Evolutionary conservation across 1,139 yeast species (phyloP), one percentile per base, ranked within the genome.

Genomic region (Candida smagusa): DNA sequence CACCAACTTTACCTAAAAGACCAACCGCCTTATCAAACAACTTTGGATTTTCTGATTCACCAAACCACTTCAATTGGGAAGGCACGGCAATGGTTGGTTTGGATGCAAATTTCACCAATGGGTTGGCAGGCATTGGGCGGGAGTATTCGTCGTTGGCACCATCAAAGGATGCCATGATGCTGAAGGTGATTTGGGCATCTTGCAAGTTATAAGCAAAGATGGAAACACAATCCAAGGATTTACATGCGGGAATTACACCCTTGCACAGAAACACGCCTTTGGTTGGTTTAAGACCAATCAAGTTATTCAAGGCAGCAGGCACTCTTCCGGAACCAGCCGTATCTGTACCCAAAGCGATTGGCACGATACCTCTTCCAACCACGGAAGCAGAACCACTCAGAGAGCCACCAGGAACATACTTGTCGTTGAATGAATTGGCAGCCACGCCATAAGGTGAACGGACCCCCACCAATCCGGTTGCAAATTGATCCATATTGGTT

Each of bases 251-350:
- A 5, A 92, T 94, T 21, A 92, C 96, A 39, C 97, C 97, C 7
- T 70, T 60, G 43, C 94, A 80, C 8, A 95, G 84, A 50, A 90
- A 81, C 1, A 80, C 79, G 31, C 97, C 98, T 45, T 81, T 80
- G 2, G 97, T 82, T 25, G 98, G 97, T 59, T 92, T 92, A 44
- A 92, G 74, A 9, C 97, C 97, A 47, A 92, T 74, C 50, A 92
- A 63, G 59, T 90, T 90, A 71, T 92, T 92, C 50, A 90, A 72
- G 19, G 89, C 92, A n/a, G 97, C 97, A 21, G 98, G 98, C 23
- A 92, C 97, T 54, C 97, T 76, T 34, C 97, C 97, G 9, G 96
- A 86, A 19, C 98, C 98, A n/a, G 97, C 97, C 31, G 98, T 92
- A 57, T 92, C 98, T 6, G 97, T 90, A 35, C 97, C 97, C 49